These are phyloP conservation scores for Zalerion maritima DNA, from an alignment of 495 filamentous ascomycete species.

Conservation along the genomic window DNA sequence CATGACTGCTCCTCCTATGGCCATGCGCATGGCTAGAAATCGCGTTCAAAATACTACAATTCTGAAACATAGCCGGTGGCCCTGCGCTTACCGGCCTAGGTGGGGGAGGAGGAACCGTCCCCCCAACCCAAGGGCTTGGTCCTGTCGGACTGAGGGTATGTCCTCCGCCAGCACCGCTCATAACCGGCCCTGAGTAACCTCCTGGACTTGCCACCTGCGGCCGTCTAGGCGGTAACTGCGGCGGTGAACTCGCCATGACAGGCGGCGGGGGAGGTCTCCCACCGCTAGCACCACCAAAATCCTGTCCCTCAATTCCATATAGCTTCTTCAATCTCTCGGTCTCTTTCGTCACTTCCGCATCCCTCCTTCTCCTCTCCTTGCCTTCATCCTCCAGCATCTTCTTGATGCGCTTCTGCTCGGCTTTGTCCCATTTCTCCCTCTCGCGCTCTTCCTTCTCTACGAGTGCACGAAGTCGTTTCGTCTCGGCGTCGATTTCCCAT, in stretches of 20 bases:
- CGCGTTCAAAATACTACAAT: conserved; percentile 10
- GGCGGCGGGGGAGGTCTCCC: conserved; percentile 14
- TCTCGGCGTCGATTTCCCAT: conserved; percentile 49
- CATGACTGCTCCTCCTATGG: conserved; percentile 7
- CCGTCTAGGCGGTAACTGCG: conserved; percentile 2
- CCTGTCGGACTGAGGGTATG: no score
- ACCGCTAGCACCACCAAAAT: conserved; percentile 11
- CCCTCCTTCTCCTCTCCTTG: conserved; percentile 43
- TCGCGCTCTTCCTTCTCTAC: conserved; percentile 38
- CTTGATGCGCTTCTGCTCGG: conserved; percentile 55
- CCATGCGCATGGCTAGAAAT: conserved; percentile 14
- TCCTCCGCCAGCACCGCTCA: neutral
- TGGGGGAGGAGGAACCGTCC: conserved; percentile 15
- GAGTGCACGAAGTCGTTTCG: conserved; percentile 42
- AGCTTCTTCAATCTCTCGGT: conserved; percentile 63
- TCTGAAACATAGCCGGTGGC: conserved; percentile 17
- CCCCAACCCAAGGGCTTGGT: conserved; percentile 1
- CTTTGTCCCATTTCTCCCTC: conserved; percentile 35
- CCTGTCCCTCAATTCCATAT: conserved; percentile 46
- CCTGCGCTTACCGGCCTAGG: conserved; percentile 28
- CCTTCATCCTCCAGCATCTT: conserved; percentile 71
- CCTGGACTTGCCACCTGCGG: neutral
- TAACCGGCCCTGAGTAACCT: neutral
- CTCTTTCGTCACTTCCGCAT: conserved; percentile 67
- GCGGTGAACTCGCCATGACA: conserved; percentile 6